Base-by-base conservation (phyloP, 2,329 filamentous ascomycete genomes). In the Ascochyta rabiei region DNA sequence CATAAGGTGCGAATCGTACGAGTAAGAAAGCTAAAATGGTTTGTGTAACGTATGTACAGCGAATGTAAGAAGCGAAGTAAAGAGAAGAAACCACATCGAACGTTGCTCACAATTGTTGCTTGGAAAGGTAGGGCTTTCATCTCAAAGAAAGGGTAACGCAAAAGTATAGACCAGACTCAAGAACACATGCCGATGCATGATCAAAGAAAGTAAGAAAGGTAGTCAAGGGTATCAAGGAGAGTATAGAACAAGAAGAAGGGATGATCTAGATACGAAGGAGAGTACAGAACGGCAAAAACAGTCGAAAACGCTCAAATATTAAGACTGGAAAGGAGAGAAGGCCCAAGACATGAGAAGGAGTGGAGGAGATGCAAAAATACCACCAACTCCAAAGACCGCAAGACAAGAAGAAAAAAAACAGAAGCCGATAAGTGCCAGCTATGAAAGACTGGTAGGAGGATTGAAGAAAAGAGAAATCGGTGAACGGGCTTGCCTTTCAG, bases 11-110 rank as follows among this genome's bases (percentile, higher is more conserved):
- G 6, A 26, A 35, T 31, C n/a, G 31, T 38, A 46, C 28, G 16
- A 42, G 30, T 37, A 39, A 26, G 19, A 41, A 13, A 45, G 7
- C 23, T 23, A 18, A 30, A 21, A 23, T 31, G 40, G 24, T 26
- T 26, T 63, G 51, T 42, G 18, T 57, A 56, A 50, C 10, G 23
- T 50, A 51, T 57, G 6, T 57, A 57, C 45, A 63, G 58, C 13
- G 64, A 67, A 49, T 44, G 64, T 61, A 50, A 59, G 64, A 63
- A 63, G 53, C 24, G 54, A 59, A 60, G 40, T 16, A 19, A 37
- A 15, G 2, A 35, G 37, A 24, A 28, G 10, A 2, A 19, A 35
- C 10, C 19, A 15, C 6, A 34, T 18, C 15, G 19, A 16, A 30
- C 28, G 4, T 46, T 13, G n/a, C 21, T 39, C 33, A 40, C 23